Evolutionary conservation across 495 filamentous ascomycete species (phyloP), one percentile per base, ranked within the genome.

Genomic region (Zalerion maritima): DNA sequence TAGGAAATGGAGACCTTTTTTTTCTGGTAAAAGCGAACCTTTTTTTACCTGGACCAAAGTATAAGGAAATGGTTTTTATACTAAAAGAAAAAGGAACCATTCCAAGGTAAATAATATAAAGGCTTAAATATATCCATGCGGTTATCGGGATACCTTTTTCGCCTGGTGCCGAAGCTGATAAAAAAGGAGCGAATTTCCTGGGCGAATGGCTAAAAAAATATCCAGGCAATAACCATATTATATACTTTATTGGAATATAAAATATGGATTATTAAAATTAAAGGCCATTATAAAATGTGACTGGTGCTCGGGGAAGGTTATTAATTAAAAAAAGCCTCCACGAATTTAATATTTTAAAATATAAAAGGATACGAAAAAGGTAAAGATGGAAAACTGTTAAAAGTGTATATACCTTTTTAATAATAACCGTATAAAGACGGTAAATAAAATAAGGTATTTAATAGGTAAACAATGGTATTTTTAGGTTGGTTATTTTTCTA

Each of bases 241-340:
- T 49, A 49, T 27, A 28, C 43, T 38, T 49, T 33, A 23, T 43
- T 30, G 24, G 46, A 46, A 37, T 42, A 37, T 31, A 18, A 45
- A 32, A 52, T 13, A 38, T 49, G 29, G 25, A 52, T 38, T 35
- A 28, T 52, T n/a, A 29, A 44, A 34, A 34, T 42, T 55, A 15
- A 18, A 28, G 24, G 36, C 31, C 36, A 24, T 49, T 32, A 46
- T 40, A 37, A 41, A 26, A 26, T 32, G 26, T 31, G 18, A 31
- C 29, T 9, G 31, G n/a, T 9, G 31, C 19, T 22, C 21, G 20
- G 24, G 27, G 31, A 42, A 31, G 23, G 20, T 24, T 30, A 48
- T 42, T 19, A 38, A 55, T 49, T 47, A 19, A 52, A 52, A 40
- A 50, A 40, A 29, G 36, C 43, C 31, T 40, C 41, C 4, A 43